Evolutionary conservation across 2,329 filamentous ascomycete species (phyloP).

Genomic region (Colletotrichum camelliae): DNA sequence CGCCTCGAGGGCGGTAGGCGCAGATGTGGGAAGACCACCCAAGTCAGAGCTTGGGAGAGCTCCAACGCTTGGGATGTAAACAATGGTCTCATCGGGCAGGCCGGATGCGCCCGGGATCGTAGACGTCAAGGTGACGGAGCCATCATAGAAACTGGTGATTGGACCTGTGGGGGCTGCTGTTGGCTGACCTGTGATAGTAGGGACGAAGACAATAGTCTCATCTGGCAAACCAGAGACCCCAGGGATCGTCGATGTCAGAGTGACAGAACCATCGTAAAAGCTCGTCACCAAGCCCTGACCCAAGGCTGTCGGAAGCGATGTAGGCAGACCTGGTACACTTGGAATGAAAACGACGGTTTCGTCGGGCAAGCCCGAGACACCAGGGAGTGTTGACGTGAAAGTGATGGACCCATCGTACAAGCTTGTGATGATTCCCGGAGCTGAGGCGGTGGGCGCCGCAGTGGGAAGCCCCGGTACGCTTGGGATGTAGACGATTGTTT

Average conservation of each 20-base stretch:
- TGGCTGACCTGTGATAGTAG: background rate
- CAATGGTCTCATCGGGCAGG: background rate
- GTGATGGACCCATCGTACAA: background rate
- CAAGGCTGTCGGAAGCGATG: background rate
- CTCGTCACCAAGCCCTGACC: constrained; percentile 4
- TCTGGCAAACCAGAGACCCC: background rate
- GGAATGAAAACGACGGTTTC: background rate
- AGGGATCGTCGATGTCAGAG: background rate
- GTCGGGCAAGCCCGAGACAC: background rate
- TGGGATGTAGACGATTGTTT: background rate
- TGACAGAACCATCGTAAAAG: constrained; percentile 2
- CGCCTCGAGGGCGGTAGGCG: background rate
- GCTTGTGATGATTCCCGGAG: background rate
- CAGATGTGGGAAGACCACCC: background rate
- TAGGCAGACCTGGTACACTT: background rate
- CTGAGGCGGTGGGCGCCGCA: background rate
- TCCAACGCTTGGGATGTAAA: background rate
- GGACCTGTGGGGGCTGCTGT: background rate
- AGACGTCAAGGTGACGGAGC: background rate
- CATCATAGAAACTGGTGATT: background rate
- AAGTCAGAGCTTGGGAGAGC: background rate
- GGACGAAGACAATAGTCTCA: background rate
- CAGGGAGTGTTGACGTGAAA: background rate
- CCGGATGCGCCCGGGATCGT: background rate
- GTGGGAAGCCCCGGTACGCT: background rate